Conservation (phyloP, 2,329 filamentous ascomycete genomes). For the Pseudohalonectria lignicola region DNA sequence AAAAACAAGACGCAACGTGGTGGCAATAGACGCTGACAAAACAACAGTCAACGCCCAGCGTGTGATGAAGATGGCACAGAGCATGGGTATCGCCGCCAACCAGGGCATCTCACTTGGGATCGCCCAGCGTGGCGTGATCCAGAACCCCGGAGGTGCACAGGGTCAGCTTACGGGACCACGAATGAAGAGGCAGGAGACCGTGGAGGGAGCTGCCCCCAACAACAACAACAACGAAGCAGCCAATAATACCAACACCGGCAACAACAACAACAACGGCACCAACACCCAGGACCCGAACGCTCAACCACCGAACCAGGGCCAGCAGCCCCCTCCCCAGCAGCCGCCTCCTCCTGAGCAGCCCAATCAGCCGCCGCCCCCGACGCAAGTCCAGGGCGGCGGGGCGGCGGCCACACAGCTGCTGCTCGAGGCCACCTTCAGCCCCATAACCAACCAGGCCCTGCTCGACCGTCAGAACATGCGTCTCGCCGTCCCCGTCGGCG, state of each 20-base stretch:
- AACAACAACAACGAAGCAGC: neutral
- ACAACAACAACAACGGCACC: neutral
- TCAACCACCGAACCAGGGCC: neutral
- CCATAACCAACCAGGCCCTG: neutral
- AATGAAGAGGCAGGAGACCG: neutral
- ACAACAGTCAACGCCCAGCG: conserved; percentile 1
- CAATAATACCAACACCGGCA: neutral
- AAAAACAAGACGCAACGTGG: neutral
- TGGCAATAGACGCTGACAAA: neutral
- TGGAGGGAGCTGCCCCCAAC: neutral
- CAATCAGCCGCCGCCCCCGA: too few species aligned
- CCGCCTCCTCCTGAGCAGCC: too few species aligned
- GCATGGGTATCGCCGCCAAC: neutral
- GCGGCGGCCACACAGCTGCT: neutral
- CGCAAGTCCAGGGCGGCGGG: neutral
- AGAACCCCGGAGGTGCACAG: neutral
- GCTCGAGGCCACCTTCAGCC: neutral
- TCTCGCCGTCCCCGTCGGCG: conserved; percentile 1
- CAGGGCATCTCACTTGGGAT: neutral
- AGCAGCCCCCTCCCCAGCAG: too few species aligned
- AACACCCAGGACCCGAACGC: neutral
- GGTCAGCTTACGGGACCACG: neutral
- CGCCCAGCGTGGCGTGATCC: conserved; percentile 2
- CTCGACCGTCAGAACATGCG: conserved; percentile 1
- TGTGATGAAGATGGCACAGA: neutral